Percentiles rank a stretch among this genome's conserved stretches.
These are phyloP conservation scores for Polygonum aviculare DNA, from an alignment of 148 eudicot species.

Conservation along the genomic window DNA sequence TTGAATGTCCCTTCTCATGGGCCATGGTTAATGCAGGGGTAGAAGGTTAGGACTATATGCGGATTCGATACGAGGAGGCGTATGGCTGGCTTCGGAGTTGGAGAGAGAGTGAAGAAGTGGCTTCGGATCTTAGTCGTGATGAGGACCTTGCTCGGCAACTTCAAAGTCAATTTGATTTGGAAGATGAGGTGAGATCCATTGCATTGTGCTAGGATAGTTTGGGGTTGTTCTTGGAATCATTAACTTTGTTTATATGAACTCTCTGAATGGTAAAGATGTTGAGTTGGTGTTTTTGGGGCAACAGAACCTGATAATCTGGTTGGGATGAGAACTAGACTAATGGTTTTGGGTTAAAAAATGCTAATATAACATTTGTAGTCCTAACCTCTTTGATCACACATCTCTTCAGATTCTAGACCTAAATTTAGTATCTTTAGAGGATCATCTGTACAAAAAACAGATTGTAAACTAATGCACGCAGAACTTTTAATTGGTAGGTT, in stretches of 20 bases:
- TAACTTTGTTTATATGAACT: too few relatives aligned
- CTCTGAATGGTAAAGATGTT: too few relatives aligned
- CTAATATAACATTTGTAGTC: too few relatives aligned
- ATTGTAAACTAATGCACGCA: not conserved
- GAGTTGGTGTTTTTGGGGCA: too few relatives aligned
- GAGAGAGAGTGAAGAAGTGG: not conserved
- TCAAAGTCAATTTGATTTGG: constrained; percentile 75
- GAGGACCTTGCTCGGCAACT: constrained; percentile 82
- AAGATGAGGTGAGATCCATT: constrained; percentile 50
- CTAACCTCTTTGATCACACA: too few relatives aligned
- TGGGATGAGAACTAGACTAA: too few relatives aligned
- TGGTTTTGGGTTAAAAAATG: too few relatives aligned
- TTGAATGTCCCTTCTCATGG: not conserved
- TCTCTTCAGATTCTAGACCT: not conserved
- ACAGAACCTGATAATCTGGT: too few relatives aligned
- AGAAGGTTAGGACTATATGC: too few relatives aligned
- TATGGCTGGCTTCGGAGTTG: too few relatives aligned
- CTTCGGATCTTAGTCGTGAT: constrained; percentile 41
- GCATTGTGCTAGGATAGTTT: constrained; percentile 2
- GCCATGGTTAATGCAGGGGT: constrained; percentile 37
- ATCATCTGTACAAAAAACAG: not conserved
- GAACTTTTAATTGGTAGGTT: not conserved
- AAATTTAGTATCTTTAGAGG: not conserved
- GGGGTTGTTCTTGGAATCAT: not conserved
- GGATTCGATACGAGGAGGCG: too few relatives aligned